Base-by-base conservation (phyloP, 768 basidiomycete species). In the Cystofilobasidium capitatum region DNA sequence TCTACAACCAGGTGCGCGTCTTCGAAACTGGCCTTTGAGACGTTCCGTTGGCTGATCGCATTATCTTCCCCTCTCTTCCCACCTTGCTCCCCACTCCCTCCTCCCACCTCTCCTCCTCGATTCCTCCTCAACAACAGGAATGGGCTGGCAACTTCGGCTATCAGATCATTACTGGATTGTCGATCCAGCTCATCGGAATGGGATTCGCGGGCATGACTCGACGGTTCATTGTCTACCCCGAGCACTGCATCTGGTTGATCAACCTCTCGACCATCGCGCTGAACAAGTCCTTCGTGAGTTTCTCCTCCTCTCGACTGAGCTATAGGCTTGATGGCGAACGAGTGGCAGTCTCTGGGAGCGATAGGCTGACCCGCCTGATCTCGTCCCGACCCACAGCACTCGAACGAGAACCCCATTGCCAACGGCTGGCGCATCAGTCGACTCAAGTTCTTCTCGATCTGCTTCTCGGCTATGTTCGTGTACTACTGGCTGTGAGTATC, bases 251-350 rank as follows among this genome's bases (percentile, higher is more conserved):
- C 45, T 77, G 76, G 76, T 74, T 74, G 22, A 40, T 68, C 65
- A 75, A 74, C 54, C 66, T 76, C 12, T 72, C 71, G 40, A 70
- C 65, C 12, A 75, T 74, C 37, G 76, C 76, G 6, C 64, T 75
- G 40, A 72, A 75, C 72, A 76, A 75, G 58, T 71, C 73, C 0
- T 67, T 75, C 51, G 47, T 49, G 47, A 3, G 47, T 49, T 42
- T n/a, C 69, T 70, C 58, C 63, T 63, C 9, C 10, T 42, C 40
- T 42, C n/a, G n/a, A n/a, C n/a, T n/a, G n/a, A n/a, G n/a, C n/a
- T n/a, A n/a, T n/a, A n/a, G n/a, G n/a, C n/a, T n/a, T n/a, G n/a
- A n/a, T n/a, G n/a, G n/a, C n/a, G n/a, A n/a, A n/a, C n/a, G n/a
- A n/a, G n/a, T n/a, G n/a, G n/a, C n/a, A n/a, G n/a, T 42, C 40